These are phyloP conservation scores for Rhizoclosmatium sp. DNA, from an alignment of 192 early-diverging fungal species.

Conservation along the genomic window DNA sequence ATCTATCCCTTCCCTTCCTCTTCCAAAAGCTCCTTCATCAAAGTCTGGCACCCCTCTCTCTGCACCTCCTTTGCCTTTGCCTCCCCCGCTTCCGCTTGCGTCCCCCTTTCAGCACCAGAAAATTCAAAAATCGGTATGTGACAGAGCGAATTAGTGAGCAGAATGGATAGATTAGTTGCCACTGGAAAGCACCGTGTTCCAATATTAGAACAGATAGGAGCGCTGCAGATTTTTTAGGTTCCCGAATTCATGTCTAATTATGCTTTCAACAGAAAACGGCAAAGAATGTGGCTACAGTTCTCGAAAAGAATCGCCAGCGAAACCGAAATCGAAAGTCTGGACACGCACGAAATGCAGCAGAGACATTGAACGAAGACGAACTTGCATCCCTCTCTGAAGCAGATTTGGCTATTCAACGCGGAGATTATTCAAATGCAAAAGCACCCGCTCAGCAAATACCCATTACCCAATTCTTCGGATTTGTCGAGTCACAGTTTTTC, in stretches of 20 bases:
- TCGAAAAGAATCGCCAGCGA: constrained; percentile 26
- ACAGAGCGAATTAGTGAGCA: neutral
- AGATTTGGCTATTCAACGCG: constrained; percentile 42
- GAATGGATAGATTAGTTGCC: neutral
- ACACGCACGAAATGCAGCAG: neutral
- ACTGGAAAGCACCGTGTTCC: no score
- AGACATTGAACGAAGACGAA: constrained; percentile 9
- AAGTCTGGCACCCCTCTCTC: neutral
- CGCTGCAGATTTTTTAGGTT: neutral
- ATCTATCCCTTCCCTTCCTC: neutral
- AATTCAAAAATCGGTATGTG: constrained; percentile 16
- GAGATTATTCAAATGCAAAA: constrained; percentile 59
- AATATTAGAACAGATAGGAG: no score
- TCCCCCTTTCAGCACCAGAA: neutral
- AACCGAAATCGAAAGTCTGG: constrained; percentile 5
- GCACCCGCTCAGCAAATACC: constrained; percentile 76
- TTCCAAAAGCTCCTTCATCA: neutral
- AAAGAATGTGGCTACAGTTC: constrained; percentile 12
- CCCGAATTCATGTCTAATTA: neutral
- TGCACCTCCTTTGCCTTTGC: neutral
- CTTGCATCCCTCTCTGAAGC: constrained; percentile 5
- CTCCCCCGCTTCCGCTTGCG: neutral
- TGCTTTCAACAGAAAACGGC: constrained; percentile 25
- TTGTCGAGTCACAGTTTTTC: constrained; percentile 84
- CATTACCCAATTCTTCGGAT: constrained; percentile 82